Conservation (phyloP, 2,329 filamentous ascomycete species). For the Periconia digitata region DNA sequence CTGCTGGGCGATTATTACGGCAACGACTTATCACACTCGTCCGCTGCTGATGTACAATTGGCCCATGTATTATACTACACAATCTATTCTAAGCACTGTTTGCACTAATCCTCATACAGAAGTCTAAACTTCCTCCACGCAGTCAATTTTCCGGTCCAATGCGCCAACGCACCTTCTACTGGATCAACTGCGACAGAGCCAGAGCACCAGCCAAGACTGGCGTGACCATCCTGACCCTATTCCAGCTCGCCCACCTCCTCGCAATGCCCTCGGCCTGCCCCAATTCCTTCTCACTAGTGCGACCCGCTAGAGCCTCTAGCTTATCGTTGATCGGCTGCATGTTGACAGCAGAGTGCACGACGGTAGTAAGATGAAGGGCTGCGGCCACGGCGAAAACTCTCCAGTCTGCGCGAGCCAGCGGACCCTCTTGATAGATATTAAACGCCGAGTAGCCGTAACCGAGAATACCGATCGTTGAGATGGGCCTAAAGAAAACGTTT, state of each 20-base stretch:
- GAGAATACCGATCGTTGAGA: slow-evolving; percentile 51
- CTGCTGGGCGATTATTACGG: too few species aligned
- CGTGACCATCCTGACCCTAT: slow-evolving; percentile 38
- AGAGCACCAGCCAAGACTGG: slow-evolving; percentile 36
- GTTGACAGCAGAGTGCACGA: slow-evolving; percentile 54
- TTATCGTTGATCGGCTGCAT: slow-evolving; percentile 56
- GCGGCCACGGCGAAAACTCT: slow-evolving; percentile 48
- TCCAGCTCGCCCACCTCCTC: slow-evolving; percentile 40
- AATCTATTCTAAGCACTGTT: too few species aligned
- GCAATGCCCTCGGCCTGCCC: slow-evolving; percentile 34
- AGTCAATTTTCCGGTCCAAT: too few species aligned
- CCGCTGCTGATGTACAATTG: too few species aligned
- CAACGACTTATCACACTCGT: too few species aligned
- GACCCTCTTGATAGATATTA: slow-evolving; percentile 33
- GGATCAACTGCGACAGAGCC: slow-evolving; percentile 33
- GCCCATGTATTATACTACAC: too few species aligned
- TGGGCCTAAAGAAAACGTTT: slow-evolving; percentile 56
- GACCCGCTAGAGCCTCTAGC: slow-evolving; percentile 46
- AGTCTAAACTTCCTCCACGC: background rate
- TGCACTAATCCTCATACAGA: background rate
- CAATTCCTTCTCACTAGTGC: slow-evolving; percentile 34
- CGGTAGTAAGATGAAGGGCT: slow-evolving; percentile 49
- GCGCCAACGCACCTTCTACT: slow-evolving; percentile 14
- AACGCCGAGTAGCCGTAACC: slow-evolving; percentile 52
- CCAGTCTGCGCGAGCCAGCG: slow-evolving; percentile 47